phyloP scores from a whole-genome alignment of 441 rosid genomes.

The Euphorbia schlechtendalii region DNA sequence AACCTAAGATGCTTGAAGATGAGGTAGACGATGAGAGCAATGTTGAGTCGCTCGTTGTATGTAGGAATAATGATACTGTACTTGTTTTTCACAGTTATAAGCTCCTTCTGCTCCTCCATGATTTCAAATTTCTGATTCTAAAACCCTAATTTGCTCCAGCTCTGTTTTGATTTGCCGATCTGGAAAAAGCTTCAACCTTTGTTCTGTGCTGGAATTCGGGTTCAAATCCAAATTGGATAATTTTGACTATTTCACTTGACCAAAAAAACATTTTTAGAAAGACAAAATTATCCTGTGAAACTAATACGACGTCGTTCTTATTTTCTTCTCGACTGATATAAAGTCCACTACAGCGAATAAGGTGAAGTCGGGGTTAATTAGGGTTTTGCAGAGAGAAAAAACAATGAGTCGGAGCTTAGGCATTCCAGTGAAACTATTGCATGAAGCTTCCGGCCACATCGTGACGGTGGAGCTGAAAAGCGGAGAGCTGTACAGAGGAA shows the following conservation, averaged over 20 bases:
- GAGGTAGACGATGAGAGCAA: conserved; percentile 80
- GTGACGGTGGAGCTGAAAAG: conserved; percentile 97
- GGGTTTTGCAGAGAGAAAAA: conserved; percentile 37
- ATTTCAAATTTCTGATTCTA: neutral
- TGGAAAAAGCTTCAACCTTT: neutral
- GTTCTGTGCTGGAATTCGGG: too few species aligned
- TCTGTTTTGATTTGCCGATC: neutral
- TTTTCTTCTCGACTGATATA: neutral
- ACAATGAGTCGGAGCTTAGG: conserved; percentile 94
- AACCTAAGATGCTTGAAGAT: conserved; percentile 90
- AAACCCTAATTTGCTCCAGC: neutral
- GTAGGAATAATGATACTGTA: conserved; percentile 89
- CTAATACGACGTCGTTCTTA: neutral
- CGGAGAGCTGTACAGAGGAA: conserved; percentile 95
- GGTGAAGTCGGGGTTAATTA: conserved; percentile 17
- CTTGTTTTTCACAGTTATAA: conserved; percentile 35
- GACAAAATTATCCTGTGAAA: neutral
- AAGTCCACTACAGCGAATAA: neutral
- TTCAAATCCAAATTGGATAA: too few species aligned
- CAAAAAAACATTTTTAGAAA: too few species aligned
- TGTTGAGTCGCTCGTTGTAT: conserved; percentile 91
- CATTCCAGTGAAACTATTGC: conserved; percentile 92
- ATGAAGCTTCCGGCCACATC: conserved; percentile 91
- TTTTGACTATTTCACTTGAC: too few species aligned
- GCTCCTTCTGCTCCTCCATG: conserved; percentile 27